Conservation (phyloP, 1,139 yeast species). For the Pneumocystis murina region DNA sequence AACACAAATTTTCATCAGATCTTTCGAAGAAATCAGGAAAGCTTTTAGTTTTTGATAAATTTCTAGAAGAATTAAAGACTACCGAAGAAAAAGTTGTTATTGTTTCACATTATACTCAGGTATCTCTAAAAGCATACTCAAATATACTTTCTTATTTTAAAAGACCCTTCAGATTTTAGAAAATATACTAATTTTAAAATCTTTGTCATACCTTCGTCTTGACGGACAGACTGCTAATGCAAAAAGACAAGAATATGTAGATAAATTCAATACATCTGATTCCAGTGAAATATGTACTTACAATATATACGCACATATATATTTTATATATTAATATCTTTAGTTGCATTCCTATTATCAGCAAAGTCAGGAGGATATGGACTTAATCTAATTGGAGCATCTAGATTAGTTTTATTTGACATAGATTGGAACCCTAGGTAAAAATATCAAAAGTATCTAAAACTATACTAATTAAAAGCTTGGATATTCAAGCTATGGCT, state of each 20-base stretch:
- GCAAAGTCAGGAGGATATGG: constrained; percentile 91
- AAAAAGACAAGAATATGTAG: constrained; percentile 50
- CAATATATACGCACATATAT: constrained; percentile 10
- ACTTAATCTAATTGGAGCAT: constrained; percentile 76
- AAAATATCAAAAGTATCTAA: neutral
- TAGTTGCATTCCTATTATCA: constrained; percentile 61
- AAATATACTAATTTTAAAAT: constrained; percentile 35
- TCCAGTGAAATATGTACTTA: constrained; percentile 16
- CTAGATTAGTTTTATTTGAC: constrained; percentile 67
- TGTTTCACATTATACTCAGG: constrained; percentile 73
- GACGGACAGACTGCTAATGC: constrained; percentile 75
- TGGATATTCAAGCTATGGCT: constrained; percentile 92
- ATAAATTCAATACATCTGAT: constrained; percentile 44
- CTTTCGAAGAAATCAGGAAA: constrained; percentile 21
- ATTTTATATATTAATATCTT: constrained; percentile 7
- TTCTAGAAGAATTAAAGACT: constrained; percentile 21
- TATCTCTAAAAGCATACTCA: neutral
- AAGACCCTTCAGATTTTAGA: constrained; percentile 63
- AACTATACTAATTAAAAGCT: constrained; percentile 66
- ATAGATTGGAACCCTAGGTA: constrained; percentile 35
- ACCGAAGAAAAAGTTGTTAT: constrained; percentile 64
- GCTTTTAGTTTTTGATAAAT: constrained; percentile 21
- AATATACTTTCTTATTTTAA: neutral
- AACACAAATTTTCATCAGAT: neutral
- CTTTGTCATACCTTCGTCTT: constrained; percentile 43